These are phyloP conservation scores for Phytopythium montanum DNA, from an alignment of 352 stramenopile species.

Conservation along the genomic window DNA sequence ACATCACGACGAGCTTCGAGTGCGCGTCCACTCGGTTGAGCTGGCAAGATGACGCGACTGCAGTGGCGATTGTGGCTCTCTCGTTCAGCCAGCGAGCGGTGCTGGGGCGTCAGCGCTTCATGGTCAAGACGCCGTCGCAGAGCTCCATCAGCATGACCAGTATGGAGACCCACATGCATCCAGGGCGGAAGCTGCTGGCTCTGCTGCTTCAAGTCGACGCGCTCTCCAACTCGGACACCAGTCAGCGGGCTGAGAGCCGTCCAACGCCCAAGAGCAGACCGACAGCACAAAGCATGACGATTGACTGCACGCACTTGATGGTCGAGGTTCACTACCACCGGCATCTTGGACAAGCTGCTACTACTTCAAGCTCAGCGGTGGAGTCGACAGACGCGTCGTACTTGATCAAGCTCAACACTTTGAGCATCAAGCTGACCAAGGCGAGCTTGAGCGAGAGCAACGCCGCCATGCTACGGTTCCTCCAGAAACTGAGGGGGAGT, in stretches of 20 bases:
- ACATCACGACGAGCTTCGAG: conserved; percentile 22
- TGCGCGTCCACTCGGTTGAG: conserved; percentile 16
- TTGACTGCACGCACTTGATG: not conserved
- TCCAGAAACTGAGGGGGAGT: conserved; percentile 15
- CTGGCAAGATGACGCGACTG: conserved; percentile 16
- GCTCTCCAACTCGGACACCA: not conserved
- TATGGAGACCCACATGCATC: conserved; percentile 21
- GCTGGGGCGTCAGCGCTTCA: conserved; percentile 14
- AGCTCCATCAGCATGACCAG: conserved; percentile 12
- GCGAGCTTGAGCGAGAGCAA: conserved; percentile 33
- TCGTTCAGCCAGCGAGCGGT: conserved; percentile 22
- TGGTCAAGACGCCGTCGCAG: conserved; percentile 10
- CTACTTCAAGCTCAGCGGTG: too few species aligned
- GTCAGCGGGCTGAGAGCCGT: not conserved
- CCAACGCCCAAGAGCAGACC: not conserved
- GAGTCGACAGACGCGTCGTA: not conserved
- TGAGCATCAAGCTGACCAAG: conserved; percentile 43
- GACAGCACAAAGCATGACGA: conserved; percentile 1
- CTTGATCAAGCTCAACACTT: conserved; percentile 14
- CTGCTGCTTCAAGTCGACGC: conserved; percentile 5
- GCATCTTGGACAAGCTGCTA: not conserved
- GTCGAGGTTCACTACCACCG: not conserved
- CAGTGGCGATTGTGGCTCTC: conserved; percentile 18
- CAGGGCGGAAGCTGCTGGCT: not conserved
- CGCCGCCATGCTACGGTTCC: conserved; percentile 28